Evolutionary conservation across 73 alveolate species (phyloP).

Genomic region (Tetrahymena malaccensis): DNA sequence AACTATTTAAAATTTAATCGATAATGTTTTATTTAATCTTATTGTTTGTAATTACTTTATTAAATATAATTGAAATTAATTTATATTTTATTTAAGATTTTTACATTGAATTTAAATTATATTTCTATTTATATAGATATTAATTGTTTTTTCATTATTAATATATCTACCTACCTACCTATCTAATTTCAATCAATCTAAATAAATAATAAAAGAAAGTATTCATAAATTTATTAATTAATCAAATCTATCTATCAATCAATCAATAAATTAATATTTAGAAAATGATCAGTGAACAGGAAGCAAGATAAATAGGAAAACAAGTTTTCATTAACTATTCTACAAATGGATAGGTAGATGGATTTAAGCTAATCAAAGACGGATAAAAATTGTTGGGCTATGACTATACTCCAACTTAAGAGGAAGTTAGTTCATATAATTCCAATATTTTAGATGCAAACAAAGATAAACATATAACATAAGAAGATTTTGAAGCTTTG

Average conservation of each 20-base stretch:
- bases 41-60: no score
- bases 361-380: background rate
- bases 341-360: background rate
- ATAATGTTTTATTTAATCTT: no score
- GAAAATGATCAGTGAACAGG: background rate
- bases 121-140: no score
- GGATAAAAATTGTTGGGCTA: background rate
- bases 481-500: slow-evolving; percentile 26
- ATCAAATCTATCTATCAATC: background rate
- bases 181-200: no score
- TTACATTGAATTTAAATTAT: no score
- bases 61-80: no score
- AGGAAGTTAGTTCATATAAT: background rate
- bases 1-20: no score
- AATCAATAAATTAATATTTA: background rate
- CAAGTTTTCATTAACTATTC: background rate
- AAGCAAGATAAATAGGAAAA: background rate
- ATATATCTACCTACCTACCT: no score
- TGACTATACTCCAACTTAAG: background rate
- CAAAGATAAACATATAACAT: slow-evolving; percentile 7
- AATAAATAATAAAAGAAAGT: background rate
- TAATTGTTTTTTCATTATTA: no score
- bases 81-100: no score
- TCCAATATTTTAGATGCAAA: slow-evolving; percentile 22
- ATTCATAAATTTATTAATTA: no score